Evolutionary conservation across 352 stramenopile genomes (phyloP).

Genomic region (Globisporangium middletonii): DNA sequence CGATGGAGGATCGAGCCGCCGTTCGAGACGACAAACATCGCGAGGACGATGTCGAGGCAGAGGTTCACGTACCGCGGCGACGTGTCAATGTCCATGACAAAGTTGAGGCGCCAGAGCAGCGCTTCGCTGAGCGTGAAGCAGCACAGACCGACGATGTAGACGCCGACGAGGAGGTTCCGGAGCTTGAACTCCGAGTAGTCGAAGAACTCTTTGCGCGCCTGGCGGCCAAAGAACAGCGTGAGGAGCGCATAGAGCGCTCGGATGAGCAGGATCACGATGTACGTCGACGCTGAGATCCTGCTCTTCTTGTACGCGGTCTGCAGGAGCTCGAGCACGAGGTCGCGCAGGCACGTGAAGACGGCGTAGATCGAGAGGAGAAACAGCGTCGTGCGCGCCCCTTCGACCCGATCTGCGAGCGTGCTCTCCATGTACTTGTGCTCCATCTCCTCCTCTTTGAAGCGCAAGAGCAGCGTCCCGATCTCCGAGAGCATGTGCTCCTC

Average conservation of each 20-base stretch:
- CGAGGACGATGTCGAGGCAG: constrained; percentile 70
- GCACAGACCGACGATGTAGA: constrained; percentile 55
- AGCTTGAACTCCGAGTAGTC: constrained; percentile 58
- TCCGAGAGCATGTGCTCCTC: constrained; percentile 64
- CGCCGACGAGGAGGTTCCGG: constrained; percentile 48
- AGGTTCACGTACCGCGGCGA: constrained; percentile 70
- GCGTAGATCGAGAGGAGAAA: constrained; percentile 51
- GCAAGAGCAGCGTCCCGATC: constrained; percentile 50
- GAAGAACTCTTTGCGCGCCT: constrained; percentile 38
- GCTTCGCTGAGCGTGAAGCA: constrained; percentile 42
- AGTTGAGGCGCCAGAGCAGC: constrained; percentile 59
- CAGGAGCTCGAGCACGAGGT: constrained; percentile 48
- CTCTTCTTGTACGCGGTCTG: constrained; percentile 13
- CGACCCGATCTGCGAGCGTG: constrained; percentile 52
- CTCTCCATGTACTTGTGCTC: constrained; percentile 69
- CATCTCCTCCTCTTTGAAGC: constrained; percentile 67
- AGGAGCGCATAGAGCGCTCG: constrained; percentile 24
- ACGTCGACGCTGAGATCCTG: constrained; percentile 25
- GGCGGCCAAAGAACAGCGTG: constrained; percentile 21
- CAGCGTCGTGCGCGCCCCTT: constrained; percentile 56
- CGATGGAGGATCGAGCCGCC: constrained; percentile 73
- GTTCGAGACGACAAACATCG: constrained; percentile 84
- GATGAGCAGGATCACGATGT: constrained; percentile 38
- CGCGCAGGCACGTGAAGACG: constrained; percentile 60
- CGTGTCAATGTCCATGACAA: constrained; percentile 45